Percentiles rank a stretch among this genome's conserved stretches.
phyloP scores from a whole-genome alignment of 768 basidiomycete genomes.

The Hypholoma fasciculare region DNA sequence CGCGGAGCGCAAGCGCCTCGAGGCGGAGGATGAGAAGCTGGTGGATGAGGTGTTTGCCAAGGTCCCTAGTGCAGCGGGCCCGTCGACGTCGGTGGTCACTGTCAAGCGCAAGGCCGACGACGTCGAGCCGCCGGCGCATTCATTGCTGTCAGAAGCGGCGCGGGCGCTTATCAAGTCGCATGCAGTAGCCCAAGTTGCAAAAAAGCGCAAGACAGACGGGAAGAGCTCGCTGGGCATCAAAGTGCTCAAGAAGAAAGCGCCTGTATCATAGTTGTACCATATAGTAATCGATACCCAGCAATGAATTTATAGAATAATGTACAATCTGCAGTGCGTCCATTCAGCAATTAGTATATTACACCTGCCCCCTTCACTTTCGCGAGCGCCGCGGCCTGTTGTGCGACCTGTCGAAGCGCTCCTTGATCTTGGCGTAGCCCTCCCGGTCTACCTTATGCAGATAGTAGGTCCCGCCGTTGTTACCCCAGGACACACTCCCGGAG shows the following conservation, averaged over 20 bases:
- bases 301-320: neutral
- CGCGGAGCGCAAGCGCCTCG: constrained; percentile 62
- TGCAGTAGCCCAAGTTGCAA: constrained; percentile 37
- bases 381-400: constrained; percentile 31
- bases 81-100: constrained; percentile 44
- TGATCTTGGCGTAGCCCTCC: constrained; percentile 62
- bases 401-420: constrained; percentile 54
- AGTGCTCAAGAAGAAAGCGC: constrained; percentile 50
- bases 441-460: constrained; percentile 80
- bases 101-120: constrained; percentile 86
- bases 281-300: neutral
- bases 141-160: constrained; percentile 65
- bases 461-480: constrained; percentile 65
- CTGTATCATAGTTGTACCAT: neutral
- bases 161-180: constrained; percentile 58
- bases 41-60: constrained; percentile 89
- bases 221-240: constrained; percentile 77
- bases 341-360: neutral
- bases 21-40: constrained; percentile 91
- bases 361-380: constrained; percentile 20
- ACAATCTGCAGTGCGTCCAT: neutral
- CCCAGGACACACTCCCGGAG: constrained; percentile 83
- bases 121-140: constrained; percentile 70
- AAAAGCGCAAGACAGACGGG: constrained; percentile 63
- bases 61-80: constrained; percentile 20